phyloP scores from a whole-genome alignment of 225 moss, liverwort and hornwort species.

The Pseudisothecium myosuroides region DNA sequence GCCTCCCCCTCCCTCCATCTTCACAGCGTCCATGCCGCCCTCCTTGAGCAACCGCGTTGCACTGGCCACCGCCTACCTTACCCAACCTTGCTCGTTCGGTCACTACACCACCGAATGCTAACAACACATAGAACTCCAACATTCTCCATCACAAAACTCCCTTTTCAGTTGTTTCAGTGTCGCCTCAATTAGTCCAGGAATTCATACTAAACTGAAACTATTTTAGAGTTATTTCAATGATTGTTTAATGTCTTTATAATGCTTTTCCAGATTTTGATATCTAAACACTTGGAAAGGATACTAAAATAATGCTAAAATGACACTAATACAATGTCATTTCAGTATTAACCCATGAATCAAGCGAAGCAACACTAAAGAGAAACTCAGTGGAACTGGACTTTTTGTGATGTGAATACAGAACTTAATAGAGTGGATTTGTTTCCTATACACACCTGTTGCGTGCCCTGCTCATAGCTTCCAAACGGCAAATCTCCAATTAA shows the following conservation, averaged over 20 bases:
- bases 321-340: background rate
- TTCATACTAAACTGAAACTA: background rate
- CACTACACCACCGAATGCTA: background rate
- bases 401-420: background rate
- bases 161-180: background rate
- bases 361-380: background rate
- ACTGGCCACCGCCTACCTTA: conserved; percentile 83
- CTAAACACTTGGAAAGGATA: background rate
- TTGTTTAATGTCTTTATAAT: background rate
- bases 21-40: conserved; percentile 95
- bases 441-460: conserved; percentile 53
- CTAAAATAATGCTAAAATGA: no score
- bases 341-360: background rate
- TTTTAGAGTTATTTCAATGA: background rate
- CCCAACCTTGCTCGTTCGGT: conserved; percentile 21
- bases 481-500: conserved; percentile 90
- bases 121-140: background rate
- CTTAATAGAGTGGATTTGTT: background rate
- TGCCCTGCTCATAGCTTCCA: conserved; percentile 90
- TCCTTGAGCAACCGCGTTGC: conserved; percentile 88
- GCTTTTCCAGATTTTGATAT: background rate
- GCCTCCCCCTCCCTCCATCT: conserved; percentile 95
- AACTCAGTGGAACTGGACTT: background rate
- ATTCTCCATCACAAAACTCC: background rate
- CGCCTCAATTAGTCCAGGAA: background rate